Conservation (phyloP, 495 filamentous ascomycete genomes). For the Platismatia glauca region DNA sequence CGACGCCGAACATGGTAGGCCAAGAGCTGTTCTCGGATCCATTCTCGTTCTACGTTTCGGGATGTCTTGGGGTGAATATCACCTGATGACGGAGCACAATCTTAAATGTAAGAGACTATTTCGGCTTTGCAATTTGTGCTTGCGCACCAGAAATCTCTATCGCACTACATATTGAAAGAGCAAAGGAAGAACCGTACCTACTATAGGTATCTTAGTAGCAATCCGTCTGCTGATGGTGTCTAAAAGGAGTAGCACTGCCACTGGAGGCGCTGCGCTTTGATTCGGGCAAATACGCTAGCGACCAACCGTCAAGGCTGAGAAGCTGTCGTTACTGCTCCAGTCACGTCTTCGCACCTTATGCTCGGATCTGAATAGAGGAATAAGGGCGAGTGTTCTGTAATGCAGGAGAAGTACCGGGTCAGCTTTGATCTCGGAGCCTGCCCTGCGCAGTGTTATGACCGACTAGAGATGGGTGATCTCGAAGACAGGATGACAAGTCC, state of each 20-base stretch:
- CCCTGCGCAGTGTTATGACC: background rate
- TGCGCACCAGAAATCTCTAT: background rate
- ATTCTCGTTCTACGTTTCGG: slow-evolving; percentile 6
- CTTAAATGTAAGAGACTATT: background rate
- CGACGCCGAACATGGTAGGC: slow-evolving; percentile 7
- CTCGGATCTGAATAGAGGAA: background rate
- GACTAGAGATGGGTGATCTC: too few relatives aligned
- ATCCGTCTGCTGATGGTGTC: background rate
- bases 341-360: background rate
- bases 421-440: background rate
- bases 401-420: background rate
- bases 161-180: background rate
- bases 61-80: background rate
- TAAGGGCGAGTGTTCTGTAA: background rate
- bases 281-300: background rate
- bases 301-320: background rate
- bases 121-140: background rate
- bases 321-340: background rate
- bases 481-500: too few relatives aligned
- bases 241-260: background rate
- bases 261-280: background rate
- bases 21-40: slow-evolving; percentile 17
- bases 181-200: background rate
- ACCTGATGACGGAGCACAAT: background rate
- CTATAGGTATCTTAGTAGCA: background rate